Evolutionary conservation across 2,329 filamentous ascomycete genomes (phyloP).

Genomic region (Myotisia sp.): DNA sequence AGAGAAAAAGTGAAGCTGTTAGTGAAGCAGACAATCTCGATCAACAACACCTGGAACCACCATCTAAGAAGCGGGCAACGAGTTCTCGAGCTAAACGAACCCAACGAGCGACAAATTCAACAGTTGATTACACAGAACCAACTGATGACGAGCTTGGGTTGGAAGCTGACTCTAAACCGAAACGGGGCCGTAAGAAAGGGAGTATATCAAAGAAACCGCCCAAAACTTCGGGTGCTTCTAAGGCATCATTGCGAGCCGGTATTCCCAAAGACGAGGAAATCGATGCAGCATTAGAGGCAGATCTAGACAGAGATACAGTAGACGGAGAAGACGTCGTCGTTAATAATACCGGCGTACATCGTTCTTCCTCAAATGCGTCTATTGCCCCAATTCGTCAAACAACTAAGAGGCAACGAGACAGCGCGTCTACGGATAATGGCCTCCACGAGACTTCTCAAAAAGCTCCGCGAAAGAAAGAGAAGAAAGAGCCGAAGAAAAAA

Average conservation of each 20-base stretch:
- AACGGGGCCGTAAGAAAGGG: slow-evolving; percentile 29
- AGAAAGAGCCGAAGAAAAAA: slow-evolving; percentile 1
- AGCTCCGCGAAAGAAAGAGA: slow-evolving; percentile 17
- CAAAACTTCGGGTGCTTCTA: slow-evolving; percentile 36
- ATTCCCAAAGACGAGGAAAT: slow-evolving; percentile 50
- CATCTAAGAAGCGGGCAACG: slow-evolving; percentile 46
- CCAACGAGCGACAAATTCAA: slow-evolving; percentile 18
- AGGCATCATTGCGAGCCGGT: slow-evolving; percentile 30
- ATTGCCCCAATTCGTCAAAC: slow-evolving; percentile 7
- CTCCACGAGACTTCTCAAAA: slow-evolving; percentile 15
- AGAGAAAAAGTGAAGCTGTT: slow-evolving; percentile 48
- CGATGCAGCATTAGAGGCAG: slow-evolving; percentile 50
- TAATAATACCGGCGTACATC: background rate
- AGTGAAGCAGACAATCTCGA: slow-evolving; percentile 12
- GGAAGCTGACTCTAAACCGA: slow-evolving; percentile 17
- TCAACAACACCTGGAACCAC: slow-evolving; percentile 26
- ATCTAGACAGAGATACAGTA: slow-evolving; percentile 40
- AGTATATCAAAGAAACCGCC: slow-evolving; percentile 31
- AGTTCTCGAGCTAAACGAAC: slow-evolving; percentile 37
- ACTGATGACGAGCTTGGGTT: slow-evolving; percentile 15
- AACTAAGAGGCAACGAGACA: slow-evolving; percentile 17
- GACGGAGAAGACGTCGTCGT: too few relatives aligned
- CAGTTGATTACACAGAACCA: slow-evolving; percentile 8
- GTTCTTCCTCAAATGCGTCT: background rate
- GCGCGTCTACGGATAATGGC: slow-evolving; percentile 11